Evolutionary conservation across 768 basidiomycete genomes (phyloP), one percentile per base, ranked within the genome.

Genomic region (Pulveroboletus ravenelii): DNA sequence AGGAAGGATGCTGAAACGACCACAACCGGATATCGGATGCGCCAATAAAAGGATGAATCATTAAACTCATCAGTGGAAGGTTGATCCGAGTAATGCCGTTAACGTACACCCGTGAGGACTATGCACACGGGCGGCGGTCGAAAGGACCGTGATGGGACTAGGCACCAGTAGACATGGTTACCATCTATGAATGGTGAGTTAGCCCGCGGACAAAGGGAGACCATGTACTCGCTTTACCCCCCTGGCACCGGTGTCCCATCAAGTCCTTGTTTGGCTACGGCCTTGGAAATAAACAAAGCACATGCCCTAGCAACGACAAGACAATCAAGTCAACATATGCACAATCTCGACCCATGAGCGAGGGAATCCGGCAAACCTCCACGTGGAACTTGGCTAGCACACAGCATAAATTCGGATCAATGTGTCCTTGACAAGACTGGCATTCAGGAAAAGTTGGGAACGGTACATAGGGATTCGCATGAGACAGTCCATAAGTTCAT

Each of bases 401-500:
- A 51, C 25, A 29, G 40, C 40, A 41, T 52, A 31, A 45, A 57
- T 48, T 57, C 17, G 47, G 42, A 39, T 51, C 47, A 55, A 43
- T 42, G 36, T 35, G 43, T 46, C 47, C 53, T 45, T 30, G 48
- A 56, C 41, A 52, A 51, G 49, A 48, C 46, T 52, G 29, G 53
- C 25, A 41, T 55, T 50, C 36, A 29, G 48, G 32, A 51, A 47
- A 49, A 40, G 37, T 43, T 41, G 42, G 31, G 6, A 54, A 63
- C 46, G 41, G 55, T 62, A 65, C 63, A 60, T 67, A 63, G 50
- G 45, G 25, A 57, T 51, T 60, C 34, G 54, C 53, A 65, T 43
- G 55, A 56, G 55, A 65, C 53, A 65, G 65, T 67, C 62, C 65
- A 45, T 56, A 51, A 56, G 41, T 48, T 57, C 50, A 37, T 48